These are phyloP conservation scores for Artemisia annua DNA, from an alignment of 129 eudicot species.

Conservation along the genomic window DNA sequence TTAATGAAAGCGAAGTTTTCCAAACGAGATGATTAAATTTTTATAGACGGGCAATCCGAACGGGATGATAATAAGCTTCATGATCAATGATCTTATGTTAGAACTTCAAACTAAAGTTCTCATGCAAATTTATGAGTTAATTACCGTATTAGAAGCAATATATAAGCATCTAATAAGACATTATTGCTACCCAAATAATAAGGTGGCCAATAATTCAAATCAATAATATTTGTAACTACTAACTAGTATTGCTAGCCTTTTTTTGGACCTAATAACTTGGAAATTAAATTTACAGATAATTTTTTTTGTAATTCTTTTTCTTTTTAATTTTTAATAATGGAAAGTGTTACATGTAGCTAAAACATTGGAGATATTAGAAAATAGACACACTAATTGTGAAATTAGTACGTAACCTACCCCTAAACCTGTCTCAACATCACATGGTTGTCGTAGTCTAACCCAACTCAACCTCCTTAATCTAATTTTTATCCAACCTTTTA, in stretches of 20 bases:
- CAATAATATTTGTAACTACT: conserved; percentile 5
- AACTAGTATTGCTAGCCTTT: background rate
- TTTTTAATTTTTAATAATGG: background rate
- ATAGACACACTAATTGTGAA: conserved; percentile 31
- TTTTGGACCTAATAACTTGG: background rate
- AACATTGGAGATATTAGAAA: conserved; percentile 27
- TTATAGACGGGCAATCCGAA: too few species aligned
- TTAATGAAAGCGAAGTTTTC: too few species aligned
- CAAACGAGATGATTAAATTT: too few species aligned
- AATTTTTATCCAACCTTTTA: conserved; percentile 34
- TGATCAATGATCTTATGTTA: too few species aligned
- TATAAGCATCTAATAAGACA: conserved; percentile 10
- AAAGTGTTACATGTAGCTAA: conserved; percentile 27
- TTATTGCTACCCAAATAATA: conserved; percentile 19
- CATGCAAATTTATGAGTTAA: background rate
- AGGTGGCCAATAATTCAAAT: conserved; percentile 6
- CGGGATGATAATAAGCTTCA: too few species aligned
- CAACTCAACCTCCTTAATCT: conserved; percentile 45
- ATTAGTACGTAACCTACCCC: conserved; percentile 33
- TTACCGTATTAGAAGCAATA: background rate
- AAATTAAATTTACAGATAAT: background rate
- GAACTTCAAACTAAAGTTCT: too few species aligned
- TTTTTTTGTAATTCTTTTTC: background rate
- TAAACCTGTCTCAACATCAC: conserved; percentile 37
- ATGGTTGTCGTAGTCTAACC: conserved; percentile 40